phyloP scores from a whole-genome alignment of 768 basidiomycete genomes.

The Steccherinum ochraceum region DNA sequence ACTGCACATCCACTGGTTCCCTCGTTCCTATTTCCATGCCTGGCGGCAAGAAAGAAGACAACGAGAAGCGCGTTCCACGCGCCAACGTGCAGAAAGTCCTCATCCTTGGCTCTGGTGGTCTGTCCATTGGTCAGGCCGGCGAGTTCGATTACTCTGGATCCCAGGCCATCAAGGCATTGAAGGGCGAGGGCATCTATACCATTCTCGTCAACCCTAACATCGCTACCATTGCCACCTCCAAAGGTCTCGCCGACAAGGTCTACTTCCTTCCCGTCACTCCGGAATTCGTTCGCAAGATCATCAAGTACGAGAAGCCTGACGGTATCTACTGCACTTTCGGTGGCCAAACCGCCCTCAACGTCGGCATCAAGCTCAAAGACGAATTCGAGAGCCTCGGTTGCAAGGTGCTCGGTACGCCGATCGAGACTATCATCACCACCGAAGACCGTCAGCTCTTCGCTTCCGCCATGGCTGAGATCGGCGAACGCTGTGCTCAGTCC shows the following conservation, averaged over 20 bases:
- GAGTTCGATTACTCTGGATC: conserved; percentile 99
- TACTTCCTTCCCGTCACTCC: conserved; percentile 99
- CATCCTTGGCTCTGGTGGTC: conserved; percentile 93
- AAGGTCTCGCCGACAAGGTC: conserved; percentile 97
- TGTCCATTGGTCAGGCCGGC: conserved; percentile 98
- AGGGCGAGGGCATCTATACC: conserved; percentile 98
- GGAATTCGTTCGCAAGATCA: conserved; percentile 96
- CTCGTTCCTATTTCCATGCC: conserved; percentile 62
- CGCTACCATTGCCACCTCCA: conserved; percentile 95
- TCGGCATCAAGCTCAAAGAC: conserved; percentile 96
- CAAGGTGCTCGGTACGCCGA: conserved; percentile 92
- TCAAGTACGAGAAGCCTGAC: conserved; percentile 97
- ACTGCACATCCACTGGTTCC: conserved; percentile 55
- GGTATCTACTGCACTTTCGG: conserved; percentile 99
- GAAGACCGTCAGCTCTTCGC: conserved; percentile 96
- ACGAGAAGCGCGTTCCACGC: conserved; percentile 65
- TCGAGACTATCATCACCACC: conserved; percentile 94
- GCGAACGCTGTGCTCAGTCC: conserved; percentile 91
- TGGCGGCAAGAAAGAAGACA: conserved; percentile 78
- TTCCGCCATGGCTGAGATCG: conserved; percentile 90
- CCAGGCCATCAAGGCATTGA: conserved; percentile 98
- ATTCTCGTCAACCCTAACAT: conserved; percentile 99
- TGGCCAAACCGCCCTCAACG: conserved; percentile 94
- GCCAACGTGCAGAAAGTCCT: conserved; percentile 87
- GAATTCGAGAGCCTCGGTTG: conserved; percentile 89